Evolutionary conservation across 2,329 filamentous ascomycete genomes (phyloP).

Genomic region (Trichophyton equinum): DNA sequence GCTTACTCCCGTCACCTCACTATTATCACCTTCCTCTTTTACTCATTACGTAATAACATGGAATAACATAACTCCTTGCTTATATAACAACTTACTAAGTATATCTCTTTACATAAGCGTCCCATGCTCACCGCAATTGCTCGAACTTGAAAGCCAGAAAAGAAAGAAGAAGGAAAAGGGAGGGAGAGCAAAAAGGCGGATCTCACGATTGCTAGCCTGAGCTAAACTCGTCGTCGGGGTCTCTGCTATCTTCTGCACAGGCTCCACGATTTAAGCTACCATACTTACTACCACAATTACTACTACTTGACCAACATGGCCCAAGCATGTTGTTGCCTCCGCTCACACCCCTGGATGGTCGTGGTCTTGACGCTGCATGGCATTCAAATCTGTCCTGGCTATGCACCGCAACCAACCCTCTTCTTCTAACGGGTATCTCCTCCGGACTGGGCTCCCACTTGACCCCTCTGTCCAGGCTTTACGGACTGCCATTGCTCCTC

Average conservation of each 20-base stretch:
- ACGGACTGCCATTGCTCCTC: too few relatives aligned
- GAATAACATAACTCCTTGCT: neutral
- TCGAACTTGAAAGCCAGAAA: too few relatives aligned
- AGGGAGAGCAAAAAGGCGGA: neutral
- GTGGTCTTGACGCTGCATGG: neutral
- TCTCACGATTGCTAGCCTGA: neutral
- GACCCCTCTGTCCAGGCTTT: neutral
- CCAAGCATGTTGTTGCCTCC: neutral
- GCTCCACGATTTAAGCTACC: neutral
- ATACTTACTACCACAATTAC: too few relatives aligned
- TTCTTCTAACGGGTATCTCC: neutral
- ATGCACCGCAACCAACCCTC: neutral
- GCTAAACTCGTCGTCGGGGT: neutral
- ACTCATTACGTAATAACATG: neutral
- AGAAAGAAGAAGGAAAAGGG: too few relatives aligned
- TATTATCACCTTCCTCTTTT: neutral
- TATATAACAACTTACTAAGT: neutral
- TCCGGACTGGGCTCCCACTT: neutral
- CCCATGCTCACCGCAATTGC: too few relatives aligned
- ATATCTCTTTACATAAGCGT: too few relatives aligned
- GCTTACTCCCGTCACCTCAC: neutral
- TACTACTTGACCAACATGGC: neutral
- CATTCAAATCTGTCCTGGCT: neutral
- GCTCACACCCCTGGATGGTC: neutral
- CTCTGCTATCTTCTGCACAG: neutral